Base-by-base conservation (phyloP, 495 filamentous ascomycete species). In the Neurospora sp. region DNA sequence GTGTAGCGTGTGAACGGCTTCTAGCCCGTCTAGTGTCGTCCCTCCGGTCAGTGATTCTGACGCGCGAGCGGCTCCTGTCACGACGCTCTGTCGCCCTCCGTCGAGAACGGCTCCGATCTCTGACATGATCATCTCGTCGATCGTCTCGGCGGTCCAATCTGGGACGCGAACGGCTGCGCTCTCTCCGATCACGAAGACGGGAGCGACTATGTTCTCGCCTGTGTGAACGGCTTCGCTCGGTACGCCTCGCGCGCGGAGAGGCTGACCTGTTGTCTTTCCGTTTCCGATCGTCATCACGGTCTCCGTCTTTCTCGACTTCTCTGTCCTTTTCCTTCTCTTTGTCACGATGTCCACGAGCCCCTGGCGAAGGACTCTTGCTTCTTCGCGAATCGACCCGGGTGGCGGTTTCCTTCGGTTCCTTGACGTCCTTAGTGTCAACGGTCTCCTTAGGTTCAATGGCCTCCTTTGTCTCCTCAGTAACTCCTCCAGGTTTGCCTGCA, bases 151-250 rank as follows among this genome's bases (percentile, higher is more conserved):
- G 72, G 6, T 75, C 76, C 11, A 74, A 65, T 70, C 80, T 79
- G 14, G 73, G 71, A 39, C 78, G 76, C 40, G 83, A 83, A 40
- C 81, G 81, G 70, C 82, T 85, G 16, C 80, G 80, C 7, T 85
- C 84, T 74, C 78, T 80, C 9, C 78, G 81, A 18, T 81, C 80
- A 42, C 76, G 76, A 37, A 76, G 68, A 27, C 77, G 71, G 7
- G 79, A 77, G 37, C 75, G 73, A 48, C 79, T 78, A 12, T 76
- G 65, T 3, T 77, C 76, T 42, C 72, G 71, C 61, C 72, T 72
- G 6, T 73, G 72, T 10, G 77, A 79, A 12, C 75, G 78, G 68
- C 78, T 79, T 20, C 75, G 75, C 12, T 78, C 77, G 27, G 20
- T 72, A 11, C 48, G 73, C 48, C 77, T 71, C 6, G 76, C 48